Conservation (phyloP, 2,329 filamentous ascomycete genomes). For the Verticillium nubilum region DNA sequence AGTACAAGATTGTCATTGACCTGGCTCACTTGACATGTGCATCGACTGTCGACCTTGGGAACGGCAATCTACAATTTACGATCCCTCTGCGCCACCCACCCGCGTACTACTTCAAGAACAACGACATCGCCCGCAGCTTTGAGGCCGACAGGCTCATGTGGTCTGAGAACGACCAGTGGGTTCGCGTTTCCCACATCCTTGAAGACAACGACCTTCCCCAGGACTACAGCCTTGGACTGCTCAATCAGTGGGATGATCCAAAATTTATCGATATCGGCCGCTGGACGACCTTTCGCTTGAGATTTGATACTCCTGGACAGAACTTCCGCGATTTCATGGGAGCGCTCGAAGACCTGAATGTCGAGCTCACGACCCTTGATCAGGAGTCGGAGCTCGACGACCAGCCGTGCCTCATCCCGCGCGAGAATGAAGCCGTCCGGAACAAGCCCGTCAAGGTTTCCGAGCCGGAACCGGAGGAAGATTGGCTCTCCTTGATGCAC, state of each 20-base stretch:
- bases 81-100: conserved; percentile 45
- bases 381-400: neutral
- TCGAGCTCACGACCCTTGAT: conserved; percentile 35
- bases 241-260: conserved; percentile 24
- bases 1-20: conserved; percentile 37
- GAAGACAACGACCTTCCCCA: conserved; percentile 25
- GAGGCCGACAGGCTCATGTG: conserved; percentile 26
- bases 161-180: conserved; percentile 39
- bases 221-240: conserved; percentile 31
- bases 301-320: conserved; percentile 22
- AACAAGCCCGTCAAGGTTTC: neutral
- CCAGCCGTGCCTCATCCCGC: neutral
- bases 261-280: conserved; percentile 46
- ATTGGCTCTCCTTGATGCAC: conserved; percentile 6
- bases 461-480: neutral
- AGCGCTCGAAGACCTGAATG: conserved; percentile 68
- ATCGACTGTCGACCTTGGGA: conserved; percentile 11
- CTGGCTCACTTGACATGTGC: conserved; percentile 42
- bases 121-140: conserved; percentile 25
- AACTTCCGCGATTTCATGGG: conserved; percentile 30
- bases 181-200: conserved; percentile 40
- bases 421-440: neutral
- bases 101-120: conserved; percentile 35
- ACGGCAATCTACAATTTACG: conserved; percentile 31
- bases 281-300: conserved; percentile 51